These are phyloP conservation scores for Plasmodium inui DNA, from an alignment of 169 alveolate genomes.

Conservation along the genomic window DNA sequence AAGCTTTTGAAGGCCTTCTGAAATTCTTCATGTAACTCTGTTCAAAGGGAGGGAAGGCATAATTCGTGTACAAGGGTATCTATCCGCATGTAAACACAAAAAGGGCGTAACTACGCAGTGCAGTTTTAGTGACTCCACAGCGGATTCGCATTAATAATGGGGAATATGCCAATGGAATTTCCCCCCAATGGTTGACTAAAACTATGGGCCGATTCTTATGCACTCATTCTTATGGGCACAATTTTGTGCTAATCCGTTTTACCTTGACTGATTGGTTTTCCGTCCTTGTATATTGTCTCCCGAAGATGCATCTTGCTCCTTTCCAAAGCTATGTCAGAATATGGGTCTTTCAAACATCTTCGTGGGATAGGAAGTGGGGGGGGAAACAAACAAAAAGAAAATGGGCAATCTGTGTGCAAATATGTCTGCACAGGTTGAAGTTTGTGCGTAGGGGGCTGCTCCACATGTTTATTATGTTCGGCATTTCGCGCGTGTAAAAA, in stretches of 20 bases:
- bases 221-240: neutral
- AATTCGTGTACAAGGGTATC: neutral
- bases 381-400: constrained; percentile 3
- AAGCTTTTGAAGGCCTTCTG: constrained; percentile 65
- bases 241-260: neutral
- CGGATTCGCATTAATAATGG: neutral
- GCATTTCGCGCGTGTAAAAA: neutral
- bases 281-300: constrained; percentile 82
- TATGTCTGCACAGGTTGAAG: neutral
- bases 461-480: neutral
- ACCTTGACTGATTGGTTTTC: constrained; percentile 84
- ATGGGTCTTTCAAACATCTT: constrained; percentile 87
- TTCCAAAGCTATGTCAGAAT: constrained; percentile 85
- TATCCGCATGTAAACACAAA: constrained; percentile 3
- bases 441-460: neutral
- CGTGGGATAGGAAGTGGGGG: no score
- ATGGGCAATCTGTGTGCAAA: neutral
- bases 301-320: constrained; percentile 82
- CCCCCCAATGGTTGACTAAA: neutral
- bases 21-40: constrained; percentile 71
- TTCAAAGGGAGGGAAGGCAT: neutral
- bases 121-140: neutral
- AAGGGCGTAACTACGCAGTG: neutral
- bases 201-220: neutral
- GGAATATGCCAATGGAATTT: neutral